Base-by-base conservation (phyloP, 192 early-diverging fungal genomes). In the Podila epigama region DNA sequence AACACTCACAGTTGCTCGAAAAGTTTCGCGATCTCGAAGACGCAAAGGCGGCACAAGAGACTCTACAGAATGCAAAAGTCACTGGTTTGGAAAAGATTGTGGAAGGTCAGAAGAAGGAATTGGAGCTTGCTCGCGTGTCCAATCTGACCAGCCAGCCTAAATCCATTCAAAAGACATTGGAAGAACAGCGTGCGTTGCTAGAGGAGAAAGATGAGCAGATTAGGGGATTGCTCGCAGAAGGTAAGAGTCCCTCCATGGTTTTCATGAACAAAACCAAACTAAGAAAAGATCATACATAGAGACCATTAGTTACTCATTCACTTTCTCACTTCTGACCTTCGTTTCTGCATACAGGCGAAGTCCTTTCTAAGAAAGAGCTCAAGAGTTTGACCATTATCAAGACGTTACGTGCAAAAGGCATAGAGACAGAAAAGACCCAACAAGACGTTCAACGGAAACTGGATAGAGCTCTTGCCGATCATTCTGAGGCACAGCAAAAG, bases 341-440 rank as follows among this genome's bases (percentile, higher is more conserved):
- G 70, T 61, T 53, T 73, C 63, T 40, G 60, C 78, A 62, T 57
- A 69, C 83, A 86, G 92, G 94, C 16, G 92, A 94, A 64, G 80
- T 87, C 50, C 85, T 93, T 57, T 93, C 93, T 8, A 90, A 93
- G 59, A 88, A 87, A 41, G 93, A 94, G 66, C 82, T 94, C 41
- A 87, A 87, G 28, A 82, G 89, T 16, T 73, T 89, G 9, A 92
- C 84, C 54, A 84, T 86, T 0, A 89, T 92, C 72, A 96, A 96
- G 66, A 86, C 88, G 52, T 73, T 96, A 32, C 83, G 92, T 7
- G 72, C 84, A 1, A 91, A 94, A 65, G 85, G 83, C 68, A 81
- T 79, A 27, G 89, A 88, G 20, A 41, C 67, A 4, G 94, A 94
- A 12, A 89, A 89, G 39, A 31, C 60, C 0, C 60, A 83, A 9